Evolutionary conservation across 768 basidiomycete species (phyloP).

Genomic region (Dentipellis sp.): DNA sequence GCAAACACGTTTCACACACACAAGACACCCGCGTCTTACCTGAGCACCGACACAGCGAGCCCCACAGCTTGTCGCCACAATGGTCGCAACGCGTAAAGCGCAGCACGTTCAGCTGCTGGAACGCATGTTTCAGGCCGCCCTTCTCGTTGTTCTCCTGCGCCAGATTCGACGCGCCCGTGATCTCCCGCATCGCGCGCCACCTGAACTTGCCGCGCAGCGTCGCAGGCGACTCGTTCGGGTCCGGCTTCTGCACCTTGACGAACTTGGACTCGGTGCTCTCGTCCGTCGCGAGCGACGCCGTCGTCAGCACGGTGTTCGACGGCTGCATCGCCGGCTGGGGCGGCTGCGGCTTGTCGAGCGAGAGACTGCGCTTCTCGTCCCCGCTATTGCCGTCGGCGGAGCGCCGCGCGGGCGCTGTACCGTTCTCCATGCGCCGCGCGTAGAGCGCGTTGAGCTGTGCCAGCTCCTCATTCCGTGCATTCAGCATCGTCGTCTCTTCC

Average conservation of each 20-base stretch:
- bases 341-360: constrained; percentile 4
- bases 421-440: constrained; percentile 60
- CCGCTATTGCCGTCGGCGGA: neutral
- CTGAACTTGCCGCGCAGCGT: constrained; percentile 30
- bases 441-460: constrained; percentile 83
- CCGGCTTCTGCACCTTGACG: constrained; percentile 27
- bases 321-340: neutral
- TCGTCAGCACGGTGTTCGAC: constrained; percentile 3
- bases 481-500: constrained; percentile 87
- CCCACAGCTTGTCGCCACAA: constrained; percentile 98
- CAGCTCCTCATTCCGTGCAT: constrained; percentile 87
- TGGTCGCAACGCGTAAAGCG: constrained; percentile 91
- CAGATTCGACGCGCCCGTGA: constrained; percentile 37
- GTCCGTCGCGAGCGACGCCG: constrained; percentile 28
- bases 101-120: constrained; percentile 83
- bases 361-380: constrained; percentile 1
- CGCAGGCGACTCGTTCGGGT: constrained; percentile 33
- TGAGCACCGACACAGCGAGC: constrained; percentile 85
- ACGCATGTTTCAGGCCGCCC: constrained; percentile 55
- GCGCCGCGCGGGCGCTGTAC: constrained; percentile 1
- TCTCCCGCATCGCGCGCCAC: constrained; percentile 60
- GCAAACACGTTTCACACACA: neutral
- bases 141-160: constrained; percentile 18
- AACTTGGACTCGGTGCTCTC: constrained; percentile 35
- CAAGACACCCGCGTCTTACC: constrained; percentile 39